Conservation (phyloP, 2,329 filamentous ascomycete genomes). For the Huntiella savannae region DNA sequence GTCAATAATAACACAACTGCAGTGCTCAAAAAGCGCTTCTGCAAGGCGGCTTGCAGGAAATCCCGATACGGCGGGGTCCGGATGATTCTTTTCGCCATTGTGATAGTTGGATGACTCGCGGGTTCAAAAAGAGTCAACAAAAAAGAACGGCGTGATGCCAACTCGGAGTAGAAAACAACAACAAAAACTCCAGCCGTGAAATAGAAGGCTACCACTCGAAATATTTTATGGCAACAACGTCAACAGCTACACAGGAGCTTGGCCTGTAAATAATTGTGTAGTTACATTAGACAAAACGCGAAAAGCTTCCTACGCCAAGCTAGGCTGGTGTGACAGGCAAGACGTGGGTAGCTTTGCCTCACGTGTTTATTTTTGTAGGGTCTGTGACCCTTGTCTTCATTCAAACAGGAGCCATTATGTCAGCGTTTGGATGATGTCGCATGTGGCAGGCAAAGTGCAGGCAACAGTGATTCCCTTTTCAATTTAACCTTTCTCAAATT, state of each 20-base stretch:
- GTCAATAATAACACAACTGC: slow-evolving; percentile 48
- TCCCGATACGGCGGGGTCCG: slow-evolving; percentile 57
- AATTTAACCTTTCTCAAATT: not conserved
- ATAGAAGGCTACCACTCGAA: no score
- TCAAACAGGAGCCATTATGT: not conserved
- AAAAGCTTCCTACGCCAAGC: no score
- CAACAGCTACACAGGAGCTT: no score
- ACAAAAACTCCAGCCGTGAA: no score
- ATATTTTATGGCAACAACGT: no score
- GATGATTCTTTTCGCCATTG: slow-evolving; percentile 8
- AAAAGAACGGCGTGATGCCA: not conserved
- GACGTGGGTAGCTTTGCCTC: not conserved
- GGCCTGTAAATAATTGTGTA: no score
- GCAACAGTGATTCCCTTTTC: not conserved
- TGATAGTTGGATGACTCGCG: not conserved
- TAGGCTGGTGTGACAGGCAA: no score
- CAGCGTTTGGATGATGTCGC: slow-evolving; percentile 1
- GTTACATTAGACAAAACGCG: no score
- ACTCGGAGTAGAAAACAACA: no score
- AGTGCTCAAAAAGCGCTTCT: slow-evolving; percentile 68
- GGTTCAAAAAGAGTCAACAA: not conserved
- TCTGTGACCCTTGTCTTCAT: not conserved
- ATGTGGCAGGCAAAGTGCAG: not conserved
- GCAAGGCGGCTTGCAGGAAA: slow-evolving; percentile 74
- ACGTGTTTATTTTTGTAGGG: not conserved